These are phyloP conservation scores for Pseudogymnoascus sp. DNA, from an alignment of 2,329 filamentous ascomycete species.

Conservation along the genomic window DNA sequence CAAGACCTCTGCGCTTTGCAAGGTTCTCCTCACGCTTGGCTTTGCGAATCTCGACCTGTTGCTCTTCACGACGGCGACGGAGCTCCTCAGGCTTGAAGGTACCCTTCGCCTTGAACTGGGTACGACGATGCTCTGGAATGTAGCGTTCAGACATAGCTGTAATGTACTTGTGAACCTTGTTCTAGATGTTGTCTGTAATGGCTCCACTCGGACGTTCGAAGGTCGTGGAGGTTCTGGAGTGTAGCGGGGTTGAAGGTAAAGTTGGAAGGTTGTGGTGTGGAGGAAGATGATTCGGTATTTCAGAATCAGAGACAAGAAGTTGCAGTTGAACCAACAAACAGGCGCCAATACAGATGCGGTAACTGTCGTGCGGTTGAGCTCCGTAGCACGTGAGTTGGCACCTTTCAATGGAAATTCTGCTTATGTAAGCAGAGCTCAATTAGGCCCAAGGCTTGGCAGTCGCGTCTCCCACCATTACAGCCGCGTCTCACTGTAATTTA, in stretches of 20 bases:
- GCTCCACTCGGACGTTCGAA: conserved; percentile 5
- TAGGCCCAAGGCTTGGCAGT: background rate
- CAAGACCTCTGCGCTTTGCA: conserved; percentile 93
- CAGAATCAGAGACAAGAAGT: conserved; percentile 8
- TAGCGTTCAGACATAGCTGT: conserved; percentile 86
- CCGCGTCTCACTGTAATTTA: background rate
- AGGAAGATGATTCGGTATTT: conserved; percentile 7
- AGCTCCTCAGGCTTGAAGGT: conserved; percentile 99
- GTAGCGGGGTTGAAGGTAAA: conserved; percentile 6
- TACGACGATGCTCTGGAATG: conserved; percentile 98
- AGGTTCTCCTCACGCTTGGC: conserved; percentile 98
- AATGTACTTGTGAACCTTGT: conserved; percentile 13
- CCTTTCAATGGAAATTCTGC: background rate
- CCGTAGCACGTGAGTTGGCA: conserved; percentile 2
- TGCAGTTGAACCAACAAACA: conserved; percentile 6
- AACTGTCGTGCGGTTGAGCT: conserved; percentile 5
- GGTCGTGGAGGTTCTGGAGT: background rate
- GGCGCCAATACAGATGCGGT: conserved; percentile 9
- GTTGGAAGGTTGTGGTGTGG: conserved; percentile 8
- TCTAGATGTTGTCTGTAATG: conserved; percentile 6
- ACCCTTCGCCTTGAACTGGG: conserved; percentile 99
- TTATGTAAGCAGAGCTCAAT: background rate
- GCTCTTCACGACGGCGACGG: conserved; percentile 93
- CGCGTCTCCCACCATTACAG: background rate
- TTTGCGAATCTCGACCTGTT: conserved; percentile 98